Conservation (phyloP, 1,139 yeast genomes). For the Pneumocystis sp. region DNA sequence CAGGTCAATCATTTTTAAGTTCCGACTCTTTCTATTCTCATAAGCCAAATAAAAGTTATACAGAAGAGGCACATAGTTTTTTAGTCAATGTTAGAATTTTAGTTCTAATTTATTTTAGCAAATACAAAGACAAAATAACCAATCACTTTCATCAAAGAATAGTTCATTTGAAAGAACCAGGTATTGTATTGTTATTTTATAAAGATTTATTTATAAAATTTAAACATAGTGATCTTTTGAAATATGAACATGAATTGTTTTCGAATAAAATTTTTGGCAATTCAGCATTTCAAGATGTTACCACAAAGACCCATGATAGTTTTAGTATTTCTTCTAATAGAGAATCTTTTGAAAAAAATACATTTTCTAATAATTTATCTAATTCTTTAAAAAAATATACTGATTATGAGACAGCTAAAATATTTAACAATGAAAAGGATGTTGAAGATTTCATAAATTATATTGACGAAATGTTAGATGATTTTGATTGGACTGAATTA, state of each 20-base stretch:
- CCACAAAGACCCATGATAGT: neutral
- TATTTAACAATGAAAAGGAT: neutral
- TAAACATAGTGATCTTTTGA: neutral
- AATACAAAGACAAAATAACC: neutral
- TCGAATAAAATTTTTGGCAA: neutral
- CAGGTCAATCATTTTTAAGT: neutral
- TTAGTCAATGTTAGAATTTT: neutral
- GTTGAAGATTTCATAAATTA: neutral
- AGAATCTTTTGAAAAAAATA: neutral
- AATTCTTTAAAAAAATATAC: neutral
- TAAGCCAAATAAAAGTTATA: neutral
- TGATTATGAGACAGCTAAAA: neutral
- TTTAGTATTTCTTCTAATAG: neutral
- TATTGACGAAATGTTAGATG: constrained; percentile 31
- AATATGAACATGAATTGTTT: neutral
- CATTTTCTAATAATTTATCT: neutral
- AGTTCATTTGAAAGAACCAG: neutral
- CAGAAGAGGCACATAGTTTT: neutral
- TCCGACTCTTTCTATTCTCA: neutral
- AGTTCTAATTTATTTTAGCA: neutral
- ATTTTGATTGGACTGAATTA: constrained; percentile 53
- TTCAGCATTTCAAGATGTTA: neutral
- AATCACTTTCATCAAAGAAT: neutral
- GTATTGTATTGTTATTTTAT: neutral
- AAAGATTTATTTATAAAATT: neutral